Base-by-base conservation (phyloP, 2,329 filamentous ascomycete genomes). In the Cladophialophora bantiana region DNA sequence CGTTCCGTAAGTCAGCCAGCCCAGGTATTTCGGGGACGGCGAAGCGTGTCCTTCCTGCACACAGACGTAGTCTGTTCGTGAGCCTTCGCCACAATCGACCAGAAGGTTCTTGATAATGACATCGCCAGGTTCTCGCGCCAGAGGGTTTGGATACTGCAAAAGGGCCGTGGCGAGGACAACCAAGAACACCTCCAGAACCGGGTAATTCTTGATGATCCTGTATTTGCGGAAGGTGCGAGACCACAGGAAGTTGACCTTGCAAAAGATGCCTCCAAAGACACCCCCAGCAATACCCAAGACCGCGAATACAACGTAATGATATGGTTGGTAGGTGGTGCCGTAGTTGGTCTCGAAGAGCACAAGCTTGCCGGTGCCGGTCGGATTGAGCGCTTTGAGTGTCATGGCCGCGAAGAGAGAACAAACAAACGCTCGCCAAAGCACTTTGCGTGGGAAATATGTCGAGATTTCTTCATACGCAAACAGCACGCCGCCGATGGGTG, bases 381-480 rank as follows among this genome's bases (percentile, higher is more conserved):
- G 86, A 71, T 88, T 87, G n/a, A 88, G 78, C 2, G 81, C 81
- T 71, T 84, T 86, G 26, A 88, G 77, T 3, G 84, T 79, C 55
- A 87, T 82, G 0, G 85, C 85, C 0, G 85, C 86, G 48, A 80
- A 79, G 4, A 88, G 75, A 0, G 84, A 86, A 75, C 86, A 88
- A 26, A 88, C 77, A 68, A 88, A 88, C 0, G 85, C 83, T 55
- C 83, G 77, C 85, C 85, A 88, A 2, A 89, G 79, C n/a, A 85
- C 83, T 68, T 84, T 85, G 1, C 84, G 78, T 0, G 86, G 86
- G 62, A 88, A 88, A 66, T 87, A 87, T 0, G 85, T 88, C 68
- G 81, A 83, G 68, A 88, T 86, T 76, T 88, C 86, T 76, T 86
- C 84, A 64, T 87, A 88, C 53, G 82, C 84, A 74, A 89, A 89